These are phyloP conservation scores for Knufia fluminis DNA, from an alignment of 2,329 filamentous ascomycete species.

Conservation along the genomic window DNA sequence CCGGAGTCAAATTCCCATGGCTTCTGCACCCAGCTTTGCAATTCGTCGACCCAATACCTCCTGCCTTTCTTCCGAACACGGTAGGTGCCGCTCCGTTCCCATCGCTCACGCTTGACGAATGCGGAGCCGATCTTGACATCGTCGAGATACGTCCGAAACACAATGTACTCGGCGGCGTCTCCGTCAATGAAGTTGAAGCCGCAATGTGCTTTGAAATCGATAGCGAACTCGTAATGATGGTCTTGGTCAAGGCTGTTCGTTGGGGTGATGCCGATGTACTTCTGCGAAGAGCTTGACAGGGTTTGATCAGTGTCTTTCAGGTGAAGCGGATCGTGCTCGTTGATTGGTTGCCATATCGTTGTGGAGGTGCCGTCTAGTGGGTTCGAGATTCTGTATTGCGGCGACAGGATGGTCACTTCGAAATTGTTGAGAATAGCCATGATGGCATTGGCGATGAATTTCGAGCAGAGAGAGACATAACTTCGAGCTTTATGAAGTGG, in stretches of 20 bases:
- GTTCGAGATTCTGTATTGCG: neutral
- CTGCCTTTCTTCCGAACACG: slow-evolving; percentile 2
- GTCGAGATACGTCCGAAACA: slow-evolving; percentile 8
- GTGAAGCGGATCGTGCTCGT: neutral
- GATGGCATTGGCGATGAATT: neutral
- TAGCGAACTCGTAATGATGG: slow-evolving; percentile 3
- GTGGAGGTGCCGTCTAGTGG: neutral
- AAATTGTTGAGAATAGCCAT: slow-evolving; percentile 7
- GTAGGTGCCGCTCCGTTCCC: slow-evolving; percentile 5
- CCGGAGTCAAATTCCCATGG: slow-evolving; percentile 3
- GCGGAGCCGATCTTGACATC: slow-evolving; percentile 3
- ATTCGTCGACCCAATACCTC: slow-evolving; percentile 2
- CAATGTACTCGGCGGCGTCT: slow-evolving; percentile 11
- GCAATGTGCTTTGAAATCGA: slow-evolving; percentile 10
- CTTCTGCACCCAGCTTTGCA: neutral
- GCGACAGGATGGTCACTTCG: slow-evolving; percentile 3
- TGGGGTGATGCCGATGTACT: slow-evolving; percentile 2
- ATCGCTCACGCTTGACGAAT: slow-evolving; percentile 8
- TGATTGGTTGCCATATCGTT: neutral
- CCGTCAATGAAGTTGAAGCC: slow-evolving; percentile 13
- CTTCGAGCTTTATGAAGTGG: neutral
- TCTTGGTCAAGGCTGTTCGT: neutral
- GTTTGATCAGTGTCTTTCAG: neutral
- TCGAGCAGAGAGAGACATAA: neutral
- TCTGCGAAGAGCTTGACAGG: neutral